These are phyloP conservation scores for Piper longum DNA, from an alignment of 164 flowering plant genomes.

Conservation along the genomic window DNA sequence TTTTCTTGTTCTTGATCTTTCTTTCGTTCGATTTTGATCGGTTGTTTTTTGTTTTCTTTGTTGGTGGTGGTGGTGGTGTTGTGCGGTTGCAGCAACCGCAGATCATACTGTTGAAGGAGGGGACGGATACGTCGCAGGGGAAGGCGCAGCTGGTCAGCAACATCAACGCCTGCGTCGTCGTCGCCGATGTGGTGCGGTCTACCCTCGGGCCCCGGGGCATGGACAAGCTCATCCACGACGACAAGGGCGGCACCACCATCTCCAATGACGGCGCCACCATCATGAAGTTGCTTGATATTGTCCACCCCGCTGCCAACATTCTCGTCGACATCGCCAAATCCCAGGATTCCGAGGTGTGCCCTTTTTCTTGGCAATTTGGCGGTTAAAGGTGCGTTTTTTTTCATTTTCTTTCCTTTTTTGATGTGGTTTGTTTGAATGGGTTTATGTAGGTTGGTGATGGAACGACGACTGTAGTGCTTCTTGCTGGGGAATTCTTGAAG, in stretches of 20 bases:
- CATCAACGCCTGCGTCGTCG: conserved; percentile 82
- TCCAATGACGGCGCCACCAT: conserved; percentile 98
- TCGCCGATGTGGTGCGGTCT: conserved; percentile 71
- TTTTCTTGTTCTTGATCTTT: not conserved
- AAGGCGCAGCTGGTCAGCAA: conserved; percentile 88
- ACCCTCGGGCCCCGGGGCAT: conserved; percentile 95
- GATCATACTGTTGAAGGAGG: conserved; percentile 89
- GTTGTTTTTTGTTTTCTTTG: not conserved
- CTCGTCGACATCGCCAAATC: conserved; percentile 97
- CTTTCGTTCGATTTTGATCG: not conserved
- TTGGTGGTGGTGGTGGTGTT: not conserved
- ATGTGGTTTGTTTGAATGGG: not conserved
- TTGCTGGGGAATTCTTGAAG: conserved; percentile 86
- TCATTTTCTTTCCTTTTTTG: too few relatives aligned
- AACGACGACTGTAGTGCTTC: conserved; percentile 89
- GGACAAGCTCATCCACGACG: conserved; percentile 98
- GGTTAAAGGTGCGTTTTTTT: not conserved
- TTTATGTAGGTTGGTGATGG: conserved; percentile 89
- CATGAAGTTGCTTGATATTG: conserved; percentile 96
- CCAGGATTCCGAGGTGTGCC: conserved; percentile 87
- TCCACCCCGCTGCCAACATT: conserved; percentile 96
- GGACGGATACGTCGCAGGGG: conserved; percentile 97
- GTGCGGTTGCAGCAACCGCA: conserved; percentile 66
- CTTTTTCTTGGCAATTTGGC: not conserved
- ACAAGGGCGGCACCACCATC: conserved; percentile 85